Evolutionary conservation across 2,329 filamentous ascomycete genomes (phyloP), one percentile per base, ranked within the genome.

Genomic region (Bipolaris gigantea): DNA sequence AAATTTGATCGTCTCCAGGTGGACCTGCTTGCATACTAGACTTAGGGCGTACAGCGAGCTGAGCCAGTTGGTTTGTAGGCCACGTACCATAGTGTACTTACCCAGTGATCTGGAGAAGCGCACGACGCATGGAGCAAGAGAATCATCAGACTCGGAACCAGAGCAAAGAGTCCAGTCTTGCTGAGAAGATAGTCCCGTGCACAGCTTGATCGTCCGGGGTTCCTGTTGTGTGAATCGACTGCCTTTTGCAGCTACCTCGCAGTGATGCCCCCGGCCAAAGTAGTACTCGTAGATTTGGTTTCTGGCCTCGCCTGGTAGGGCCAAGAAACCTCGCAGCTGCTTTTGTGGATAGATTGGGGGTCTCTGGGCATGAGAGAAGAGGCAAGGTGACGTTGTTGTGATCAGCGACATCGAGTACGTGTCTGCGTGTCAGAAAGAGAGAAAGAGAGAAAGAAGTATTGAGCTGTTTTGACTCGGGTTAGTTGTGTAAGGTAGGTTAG

Each of bases 221-320:
- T 46, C 35, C 7, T 27, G 55, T 23, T 43, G 41, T 5, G 35
- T 35, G 19, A 70, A 53, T 11, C 52, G 35, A 27, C 43, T 35
- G 11, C 58, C 50, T 48, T 55, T 51, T 36, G 60, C 59, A 9
- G 55, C 63, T 32, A 73, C 54, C 50, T 73, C 69, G 50, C 66
- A 68, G 30, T 57, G 60, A 44, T 64, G 62, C 41, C 55, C 53
- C n/a, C 67, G 43, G 33, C 57, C 42, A 49, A 73, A 73, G 61
- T 70, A 73, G 60, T 65, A 68, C 8, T 47, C 53, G 62, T 81
- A 85, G 44, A 85, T 80, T 1, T 69, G 62, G 55, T 73, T 72
- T 50, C 82, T 78, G 13, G 84, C 60, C 62, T 85, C 82, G 15
- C 75, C 74, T 0, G 82, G 81, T 0, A 84, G 62, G 1, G 59